phyloP scores from a whole-genome alignment of 495 filamentous ascomycete species.

The Penicillium egyptiacum region DNA sequence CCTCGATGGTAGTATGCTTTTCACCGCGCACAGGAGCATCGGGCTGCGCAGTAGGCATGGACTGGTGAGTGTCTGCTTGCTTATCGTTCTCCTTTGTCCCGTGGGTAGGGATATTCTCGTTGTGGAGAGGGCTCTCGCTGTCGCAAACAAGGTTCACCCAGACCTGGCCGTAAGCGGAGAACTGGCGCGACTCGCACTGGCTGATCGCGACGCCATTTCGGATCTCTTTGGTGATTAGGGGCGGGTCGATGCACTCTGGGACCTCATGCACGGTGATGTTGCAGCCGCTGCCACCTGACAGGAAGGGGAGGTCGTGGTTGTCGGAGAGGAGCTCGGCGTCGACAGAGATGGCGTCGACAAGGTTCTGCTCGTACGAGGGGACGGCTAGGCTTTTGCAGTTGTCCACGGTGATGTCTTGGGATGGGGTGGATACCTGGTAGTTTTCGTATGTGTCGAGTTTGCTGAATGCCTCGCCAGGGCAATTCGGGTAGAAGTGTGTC shows the following conservation, averaged over 20 bases:
- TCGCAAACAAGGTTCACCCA: conserved; percentile 39
- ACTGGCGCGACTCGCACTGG: conserved; percentile 28
- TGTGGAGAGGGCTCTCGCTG: conserved; percentile 2
- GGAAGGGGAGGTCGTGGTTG: conserved; percentile 17
- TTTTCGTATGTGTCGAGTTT: conserved; percentile 31
- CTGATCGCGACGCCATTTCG: conserved; percentile 28
- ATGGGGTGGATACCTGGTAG: conserved; percentile 28
- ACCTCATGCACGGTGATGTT: conserved; percentile 41
- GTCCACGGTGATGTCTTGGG: conserved; percentile 27
- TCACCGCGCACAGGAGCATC: conserved; percentile 15
- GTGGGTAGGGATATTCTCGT: background rate
- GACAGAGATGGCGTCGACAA: conserved; percentile 37
- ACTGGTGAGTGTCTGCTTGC: conserved; percentile 5
- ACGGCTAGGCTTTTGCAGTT: conserved; percentile 35
- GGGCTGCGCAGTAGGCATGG: background rate
- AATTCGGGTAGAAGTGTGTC: conserved; percentile 42
- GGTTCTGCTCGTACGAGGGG: conserved; percentile 27
- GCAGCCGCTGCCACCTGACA: conserved; percentile 25
- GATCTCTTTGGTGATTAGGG: conserved; percentile 30
- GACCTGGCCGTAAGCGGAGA: conserved; percentile 33
- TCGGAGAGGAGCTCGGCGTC: conserved; percentile 28
- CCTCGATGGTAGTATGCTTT: conserved; percentile 9
- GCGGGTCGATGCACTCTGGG: conserved; percentile 35
- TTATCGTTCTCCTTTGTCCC: conserved; percentile 10
- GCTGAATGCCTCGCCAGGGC: conserved; percentile 29